Percentiles rank a stretch among this genome's conserved stretches.
Conservation (phyloP, 768 basidiomycete species). For the Tephrocybe rancida region DNA sequence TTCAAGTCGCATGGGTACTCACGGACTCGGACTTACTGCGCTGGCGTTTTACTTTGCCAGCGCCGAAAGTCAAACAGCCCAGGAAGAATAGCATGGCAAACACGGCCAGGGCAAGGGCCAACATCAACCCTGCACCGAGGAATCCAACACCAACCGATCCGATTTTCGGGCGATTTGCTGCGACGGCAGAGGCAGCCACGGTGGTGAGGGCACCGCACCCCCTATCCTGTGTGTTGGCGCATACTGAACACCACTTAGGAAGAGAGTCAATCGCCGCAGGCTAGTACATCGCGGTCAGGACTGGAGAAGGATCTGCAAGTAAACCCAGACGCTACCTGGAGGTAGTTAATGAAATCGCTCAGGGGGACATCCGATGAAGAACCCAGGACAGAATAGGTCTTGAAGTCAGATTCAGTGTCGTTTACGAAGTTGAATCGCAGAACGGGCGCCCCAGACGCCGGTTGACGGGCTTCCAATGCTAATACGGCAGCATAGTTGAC, state of each 20-base stretch:
- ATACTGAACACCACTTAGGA: slow-evolving; percentile 59
- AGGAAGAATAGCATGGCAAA: slow-evolving; percentile 41
- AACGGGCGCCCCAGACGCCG: slow-evolving; percentile 45
- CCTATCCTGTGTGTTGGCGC: slow-evolving; percentile 56
- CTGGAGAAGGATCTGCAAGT: background rate
- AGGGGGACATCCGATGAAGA: slow-evolving; percentile 52
- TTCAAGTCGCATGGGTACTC: background rate
- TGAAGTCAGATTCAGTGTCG: slow-evolving; percentile 51
- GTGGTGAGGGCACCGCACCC: slow-evolving; percentile 54
- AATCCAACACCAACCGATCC: slow-evolving; percentile 67
- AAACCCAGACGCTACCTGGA: slow-evolving; percentile 27
- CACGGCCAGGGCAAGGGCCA: slow-evolving; percentile 41
- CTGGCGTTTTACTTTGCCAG: slow-evolving; percentile 10
- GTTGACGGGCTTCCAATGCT: slow-evolving; percentile 60
- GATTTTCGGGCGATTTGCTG: slow-evolving; percentile 36
- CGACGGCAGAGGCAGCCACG: slow-evolving; percentile 32
- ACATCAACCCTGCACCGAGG: slow-evolving; percentile 60
- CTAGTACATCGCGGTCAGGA: slow-evolving; percentile 27
- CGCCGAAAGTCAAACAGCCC: slow-evolving; percentile 36
- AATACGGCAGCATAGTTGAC: slow-evolving; percentile 65
- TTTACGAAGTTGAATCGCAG: slow-evolving; percentile 74
- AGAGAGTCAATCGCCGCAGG: slow-evolving; percentile 53
- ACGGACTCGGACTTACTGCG: slow-evolving; percentile 4
- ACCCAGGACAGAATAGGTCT: slow-evolving; percentile 48
- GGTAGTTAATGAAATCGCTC: slow-evolving; percentile 46